Conservation (phyloP, 306 rosid species). For the Purshia tridentata region DNA sequence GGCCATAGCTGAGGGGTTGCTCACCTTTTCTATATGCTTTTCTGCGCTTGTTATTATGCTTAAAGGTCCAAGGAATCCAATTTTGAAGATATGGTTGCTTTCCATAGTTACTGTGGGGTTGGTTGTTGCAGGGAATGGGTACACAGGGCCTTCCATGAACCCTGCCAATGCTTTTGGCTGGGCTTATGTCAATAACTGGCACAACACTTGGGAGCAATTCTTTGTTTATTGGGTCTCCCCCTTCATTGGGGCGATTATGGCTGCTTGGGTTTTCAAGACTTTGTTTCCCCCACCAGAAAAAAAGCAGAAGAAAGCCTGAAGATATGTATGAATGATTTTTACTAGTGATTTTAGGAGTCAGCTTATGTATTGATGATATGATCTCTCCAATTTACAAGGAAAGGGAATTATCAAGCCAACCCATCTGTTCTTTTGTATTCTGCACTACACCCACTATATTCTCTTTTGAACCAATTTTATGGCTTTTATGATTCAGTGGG, state of each 20-base stretch:
- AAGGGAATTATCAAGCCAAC: too few relatives aligned
- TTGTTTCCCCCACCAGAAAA: constrained; percentile 34
- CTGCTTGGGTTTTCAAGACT: constrained; percentile 40
- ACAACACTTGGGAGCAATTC: constrained; percentile 57
- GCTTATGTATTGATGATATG: too few relatives aligned
- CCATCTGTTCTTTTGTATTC: too few relatives aligned
- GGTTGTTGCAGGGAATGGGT: constrained; percentile 42
- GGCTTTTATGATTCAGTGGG: too few relatives aligned
- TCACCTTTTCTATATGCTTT: constrained; percentile 44
- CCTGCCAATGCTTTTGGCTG: constrained; percentile 79
- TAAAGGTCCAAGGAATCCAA: constrained; percentile 46
- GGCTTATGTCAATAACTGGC: constrained; percentile 54
- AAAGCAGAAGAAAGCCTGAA: constrained; percentile 67
- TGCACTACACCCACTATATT: too few relatives aligned
- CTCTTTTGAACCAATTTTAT: too few relatives aligned
- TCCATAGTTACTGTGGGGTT: constrained; percentile 41
- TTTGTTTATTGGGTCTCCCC: constrained; percentile 65
- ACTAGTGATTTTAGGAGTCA: not conserved
- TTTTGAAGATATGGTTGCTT: constrained; percentile 50
- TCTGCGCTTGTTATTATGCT: constrained; percentile 38
- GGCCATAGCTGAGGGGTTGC: constrained; percentile 48
- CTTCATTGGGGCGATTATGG: constrained; percentile 46
- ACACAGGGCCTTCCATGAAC: constrained; percentile 71
- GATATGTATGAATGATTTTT: not conserved
- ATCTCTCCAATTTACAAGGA: too few relatives aligned